Evolutionary conservation across 1,284 basidiomycete genomes (phyloP), one percentile per base, ranked within the genome.

Genomic region (Porodaedalea pini): DNA sequence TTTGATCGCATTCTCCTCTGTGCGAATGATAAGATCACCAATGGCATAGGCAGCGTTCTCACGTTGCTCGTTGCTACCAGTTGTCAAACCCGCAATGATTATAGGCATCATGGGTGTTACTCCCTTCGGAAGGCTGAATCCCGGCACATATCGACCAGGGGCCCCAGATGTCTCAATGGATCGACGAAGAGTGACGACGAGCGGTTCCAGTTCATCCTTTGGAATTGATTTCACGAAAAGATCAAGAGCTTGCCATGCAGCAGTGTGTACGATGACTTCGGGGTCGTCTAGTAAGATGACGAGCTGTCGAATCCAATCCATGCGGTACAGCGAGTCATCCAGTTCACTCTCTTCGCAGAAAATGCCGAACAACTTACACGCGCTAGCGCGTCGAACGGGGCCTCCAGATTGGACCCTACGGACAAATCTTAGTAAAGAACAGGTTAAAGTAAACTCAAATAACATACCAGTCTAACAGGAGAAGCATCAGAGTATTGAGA

Each of bases 31-130:
- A 47, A 99, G 83, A 66, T 98, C 95, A 19, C 93, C 90, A 59
- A 99, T 94, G 43, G 92, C 94, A 65, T 93, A 90, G 0, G 96
- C 94, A 1, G 95, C 95, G 66, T 96, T 89, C 72, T 99, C 96
- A 64, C 88, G 78, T 65, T 92, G 88, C 61, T 92, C 90, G 68
- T 90, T 90, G 73, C 78, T 91, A 39, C 89, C 90, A 61, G 83
- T 85, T 0, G 86, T 90, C 44, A 90, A 81, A 69, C 93, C 93
- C 0, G 92, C 91, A 49, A 97, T 88, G 70, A 98, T 87, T 66
- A 98, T 87, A 0, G 92, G 90, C 0, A 98, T 89, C 27, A 88
- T 80, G 0, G 94, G 90, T 34, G 90, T 81, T n/a, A 94, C 84
- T 59, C 94, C 95, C 71, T 94, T 97, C 4, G 91, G 85, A 27